Conservation (phyloP, 495 filamentous ascomycete species). For the Viridothelium virens region DNA sequence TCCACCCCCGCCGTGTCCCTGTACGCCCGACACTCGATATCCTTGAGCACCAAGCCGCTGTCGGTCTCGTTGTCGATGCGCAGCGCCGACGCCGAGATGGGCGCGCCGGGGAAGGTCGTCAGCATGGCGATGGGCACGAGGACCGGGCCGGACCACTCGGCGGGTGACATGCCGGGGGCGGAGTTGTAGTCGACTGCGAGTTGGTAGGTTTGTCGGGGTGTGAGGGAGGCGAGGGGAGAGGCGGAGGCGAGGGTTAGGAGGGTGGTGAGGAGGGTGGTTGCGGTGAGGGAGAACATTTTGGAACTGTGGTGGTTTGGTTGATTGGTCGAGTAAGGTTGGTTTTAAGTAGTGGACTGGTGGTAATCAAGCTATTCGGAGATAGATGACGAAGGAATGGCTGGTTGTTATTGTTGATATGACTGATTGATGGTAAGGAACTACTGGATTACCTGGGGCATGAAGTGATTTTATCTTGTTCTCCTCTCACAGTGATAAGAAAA, state of each 20-base stretch:
- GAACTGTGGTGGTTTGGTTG: not conserved
- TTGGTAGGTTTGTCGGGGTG: not conserved
- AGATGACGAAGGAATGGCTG: no score
- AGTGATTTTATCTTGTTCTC: no score
- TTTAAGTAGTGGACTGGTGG: not conserved
- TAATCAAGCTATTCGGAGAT: no score
- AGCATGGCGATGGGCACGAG: not conserved
- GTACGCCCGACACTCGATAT: conserved; percentile 15
- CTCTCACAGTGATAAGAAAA: no score
- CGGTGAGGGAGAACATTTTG: not conserved
- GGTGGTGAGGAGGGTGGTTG: not conserved
- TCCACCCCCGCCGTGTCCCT: conserved; percentile 11
- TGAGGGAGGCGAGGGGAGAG: not conserved
- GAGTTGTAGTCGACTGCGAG: not conserved
- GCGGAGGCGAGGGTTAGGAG: not conserved
- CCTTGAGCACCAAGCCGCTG: not conserved
- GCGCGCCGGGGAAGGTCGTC: not conserved
- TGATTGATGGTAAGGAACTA: no score
- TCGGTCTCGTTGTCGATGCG: not conserved
- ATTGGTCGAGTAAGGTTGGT: not conserved
- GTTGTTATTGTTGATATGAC: no score
- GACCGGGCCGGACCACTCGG: not conserved
- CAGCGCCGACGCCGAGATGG: not conserved
- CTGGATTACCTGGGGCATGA: no score
- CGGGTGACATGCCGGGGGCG: not conserved